Evolutionary conservation across 192 early-diverging fungal genomes (phyloP).

Genomic region (Allomyces arbusculus): DNA sequence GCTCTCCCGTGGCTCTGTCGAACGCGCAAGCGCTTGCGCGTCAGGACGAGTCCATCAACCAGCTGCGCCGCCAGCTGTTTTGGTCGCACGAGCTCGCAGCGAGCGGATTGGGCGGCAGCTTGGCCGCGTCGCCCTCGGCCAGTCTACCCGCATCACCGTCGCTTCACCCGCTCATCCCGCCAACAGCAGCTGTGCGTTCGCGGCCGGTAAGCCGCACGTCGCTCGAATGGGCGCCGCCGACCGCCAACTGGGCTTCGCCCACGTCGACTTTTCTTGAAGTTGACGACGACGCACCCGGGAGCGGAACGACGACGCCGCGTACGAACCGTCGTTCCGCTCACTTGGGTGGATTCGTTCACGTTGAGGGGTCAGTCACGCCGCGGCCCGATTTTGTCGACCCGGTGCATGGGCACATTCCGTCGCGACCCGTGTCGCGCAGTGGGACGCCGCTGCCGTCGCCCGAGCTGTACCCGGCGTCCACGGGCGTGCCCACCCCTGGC

Average conservation of each 20-base stretch:
- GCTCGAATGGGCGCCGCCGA: not conserved
- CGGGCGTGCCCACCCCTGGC: too few relatives aligned
- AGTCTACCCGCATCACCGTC: not conserved
- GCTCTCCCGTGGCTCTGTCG: not conserved
- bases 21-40: not conserved
- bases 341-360: too few relatives aligned
- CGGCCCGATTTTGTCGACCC: not conserved
- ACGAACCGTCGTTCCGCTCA: too few relatives aligned
- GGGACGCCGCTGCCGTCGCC: not conserved
- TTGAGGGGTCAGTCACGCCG: not conserved
- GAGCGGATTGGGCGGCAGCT: not conserved
- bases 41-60: not conserved
- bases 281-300: not conserved
- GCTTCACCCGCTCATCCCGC: not conserved
- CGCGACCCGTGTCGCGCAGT: not conserved
- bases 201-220: not conserved
- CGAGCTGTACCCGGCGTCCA: too few relatives aligned
- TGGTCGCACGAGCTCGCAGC: not conserved
- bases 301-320: not conserved
- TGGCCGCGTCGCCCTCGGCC: not conserved
- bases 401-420: not conserved
- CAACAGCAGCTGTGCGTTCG: too few relatives aligned
- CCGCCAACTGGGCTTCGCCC: not conserved
- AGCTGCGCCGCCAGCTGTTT: not conserved
- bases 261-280: not conserved